phyloP scores from a whole-genome alignment of 306 rosid genomes.

The Lathyrus aphaca region DNA sequence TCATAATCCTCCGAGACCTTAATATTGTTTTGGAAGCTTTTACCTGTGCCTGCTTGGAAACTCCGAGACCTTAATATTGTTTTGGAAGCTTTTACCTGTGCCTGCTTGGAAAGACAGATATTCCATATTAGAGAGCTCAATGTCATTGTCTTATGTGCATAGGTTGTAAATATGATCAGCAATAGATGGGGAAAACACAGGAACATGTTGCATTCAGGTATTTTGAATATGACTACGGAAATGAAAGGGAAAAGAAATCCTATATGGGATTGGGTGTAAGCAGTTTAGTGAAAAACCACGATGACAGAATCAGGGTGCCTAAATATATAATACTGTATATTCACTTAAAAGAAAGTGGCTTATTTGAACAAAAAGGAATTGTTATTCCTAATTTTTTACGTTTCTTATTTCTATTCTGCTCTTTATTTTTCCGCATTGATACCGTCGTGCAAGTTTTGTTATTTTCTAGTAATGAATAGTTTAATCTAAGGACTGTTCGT shows the following conservation, averaged over 20 bases:
- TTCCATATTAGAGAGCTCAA: slow-evolving; percentile 1
- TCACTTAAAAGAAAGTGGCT: background rate
- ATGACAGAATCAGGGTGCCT: background rate
- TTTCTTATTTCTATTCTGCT: background rate
- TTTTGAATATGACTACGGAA: background rate
- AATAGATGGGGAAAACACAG: background rate
- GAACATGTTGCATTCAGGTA: slow-evolving; percentile 8
- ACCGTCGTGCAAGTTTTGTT: background rate
- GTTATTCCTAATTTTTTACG: background rate
- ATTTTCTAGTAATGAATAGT: background rate
- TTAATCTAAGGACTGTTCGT: background rate
- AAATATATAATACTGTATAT: background rate
- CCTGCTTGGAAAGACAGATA: slow-evolving; percentile 21
- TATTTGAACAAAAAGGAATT: slow-evolving; percentile 3
- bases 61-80: slow-evolving; percentile 34
- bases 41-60: too few species aligned
- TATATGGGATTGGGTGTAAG: slow-evolving; percentile 10
- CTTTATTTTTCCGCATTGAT: background rate
- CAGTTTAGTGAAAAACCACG: background rate
- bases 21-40: slow-evolving; percentile 13
- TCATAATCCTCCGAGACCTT: slow-evolving; percentile 34
- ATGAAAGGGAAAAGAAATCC: background rate
- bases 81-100: slow-evolving; percentile 6
- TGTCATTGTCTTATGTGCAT: background rate
- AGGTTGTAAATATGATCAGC: slow-evolving; percentile 2